Percentiles rank a stretch among this genome's conserved stretches.
Evolutionary conservation across 1,284 basidiomycete genomes (phyloP).

Genomic region (Sporisorium reilianum): DNA sequence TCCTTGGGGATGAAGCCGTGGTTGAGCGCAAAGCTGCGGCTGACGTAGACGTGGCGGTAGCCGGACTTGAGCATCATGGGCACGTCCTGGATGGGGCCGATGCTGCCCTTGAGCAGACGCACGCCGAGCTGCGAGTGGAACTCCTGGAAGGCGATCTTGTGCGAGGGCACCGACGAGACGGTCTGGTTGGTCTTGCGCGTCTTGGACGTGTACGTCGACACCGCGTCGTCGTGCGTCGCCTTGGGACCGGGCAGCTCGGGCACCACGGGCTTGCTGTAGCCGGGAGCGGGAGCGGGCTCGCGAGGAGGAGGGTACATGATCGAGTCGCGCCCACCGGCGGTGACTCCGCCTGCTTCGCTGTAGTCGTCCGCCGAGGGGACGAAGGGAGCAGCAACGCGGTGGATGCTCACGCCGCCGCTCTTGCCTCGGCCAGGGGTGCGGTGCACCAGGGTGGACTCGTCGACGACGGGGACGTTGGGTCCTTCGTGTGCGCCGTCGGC

Average conservation of each 20-base stretch:
- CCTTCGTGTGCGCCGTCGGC: slow-evolving; percentile 39
- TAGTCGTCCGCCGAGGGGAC: slow-evolving; percentile 65
- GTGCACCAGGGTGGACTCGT: slow-evolving; percentile 66
- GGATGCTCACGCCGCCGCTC: slow-evolving; percentile 64
- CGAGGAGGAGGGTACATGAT: slow-evolving; percentile 68
- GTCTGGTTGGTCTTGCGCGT: slow-evolving; percentile 59
- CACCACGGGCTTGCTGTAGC: slow-evolving; percentile 54
- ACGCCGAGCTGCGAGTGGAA: slow-evolving; percentile 76
- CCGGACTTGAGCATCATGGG: slow-evolving; percentile 89
- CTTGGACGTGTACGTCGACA: slow-evolving; percentile 54
- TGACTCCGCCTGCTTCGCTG: slow-evolving; percentile 65
- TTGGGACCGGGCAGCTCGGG: slow-evolving; percentile 48
- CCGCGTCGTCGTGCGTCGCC: slow-evolving; percentile 43
- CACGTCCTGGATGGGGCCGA: slow-evolving; percentile 84
- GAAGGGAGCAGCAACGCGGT: slow-evolving; percentile 59
- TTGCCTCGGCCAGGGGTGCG: slow-evolving; percentile 66
- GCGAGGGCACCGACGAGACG: slow-evolving; percentile 48
- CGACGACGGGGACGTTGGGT: slow-evolving; percentile 64
- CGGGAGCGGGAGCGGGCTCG: slow-evolving; percentile 56
- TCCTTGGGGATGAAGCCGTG: slow-evolving; percentile 90
- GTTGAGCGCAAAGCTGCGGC: slow-evolving; percentile 88
- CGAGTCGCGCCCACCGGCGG: slow-evolving; percentile 65
- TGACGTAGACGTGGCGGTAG: slow-evolving; percentile 94
- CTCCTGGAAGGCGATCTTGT: slow-evolving; percentile 69
- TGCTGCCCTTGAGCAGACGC: slow-evolving; percentile 87